Evolutionary conservation across 805 yeast species (phyloP), one percentile per base, ranked within the genome.

Genomic region (Metschnikowia similis): DNA sequence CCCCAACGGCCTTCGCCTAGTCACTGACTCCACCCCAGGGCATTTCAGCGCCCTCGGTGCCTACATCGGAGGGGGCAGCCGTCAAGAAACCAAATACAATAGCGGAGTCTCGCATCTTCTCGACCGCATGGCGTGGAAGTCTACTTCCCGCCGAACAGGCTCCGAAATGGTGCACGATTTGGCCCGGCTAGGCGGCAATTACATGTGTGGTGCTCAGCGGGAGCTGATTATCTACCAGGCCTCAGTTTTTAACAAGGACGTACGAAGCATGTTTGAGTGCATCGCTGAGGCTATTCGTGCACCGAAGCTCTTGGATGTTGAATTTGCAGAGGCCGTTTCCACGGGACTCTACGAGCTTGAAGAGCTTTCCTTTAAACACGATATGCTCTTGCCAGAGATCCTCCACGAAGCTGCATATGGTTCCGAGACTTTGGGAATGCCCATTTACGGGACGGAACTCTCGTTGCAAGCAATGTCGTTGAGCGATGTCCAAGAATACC

Each of bases 201-300:
- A 87, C 68, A 91, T 89, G 82, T 87, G 96, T 62, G 85, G 96
- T 0, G 86, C 96, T 0, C 87, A 95, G 7, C 78, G 99, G 62
- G 99, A 94, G 66, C 80, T 95, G 4, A 77, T 92, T 73, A 81
- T 92, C 71, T 94, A 94, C 67, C 98, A 94, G 68, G 95, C 97
- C 1, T 85, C 96, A 2, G 96, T 90, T 0, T 92, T 94, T 77
- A 91, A 91, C 64, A 76, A 77, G 41, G 97, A 91, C 62, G 83
- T 86, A 8, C 92, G 82, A 36, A 73, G 76, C 56, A 89, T 94
- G 96, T 81, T 87, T 55, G 78, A 79, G 41, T 73, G 89, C 41
- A 72, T 94, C 58, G 71, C 88, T 27, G 91, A 90, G 56, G 89
- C 97, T 0, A 85, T 92, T 3, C 71, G 85, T 10, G 73, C 72